Base-by-base conservation (phyloP, 1,284 basidiomycete species). In the Athelia psychrophila region DNA sequence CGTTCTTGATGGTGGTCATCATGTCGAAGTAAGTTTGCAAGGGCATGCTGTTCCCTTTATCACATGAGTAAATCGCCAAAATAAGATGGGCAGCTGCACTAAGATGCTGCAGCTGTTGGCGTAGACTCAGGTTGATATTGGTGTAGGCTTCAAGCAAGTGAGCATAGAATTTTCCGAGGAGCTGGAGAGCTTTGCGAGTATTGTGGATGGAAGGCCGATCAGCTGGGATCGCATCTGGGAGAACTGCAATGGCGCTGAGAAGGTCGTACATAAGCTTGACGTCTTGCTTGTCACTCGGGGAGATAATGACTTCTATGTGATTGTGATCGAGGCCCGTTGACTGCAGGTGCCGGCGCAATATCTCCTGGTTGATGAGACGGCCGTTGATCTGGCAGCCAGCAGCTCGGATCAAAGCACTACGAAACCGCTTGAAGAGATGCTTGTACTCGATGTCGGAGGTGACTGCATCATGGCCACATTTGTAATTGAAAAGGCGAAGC, bases 1-100 rank as follows among this genome's bases (percentile, higher is more conserved):
- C 60, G 54, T 68, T 70, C 52, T 71, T 70, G 32, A 71, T 60
- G 63, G 68, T 68, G 8, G 54, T 54, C 59, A 63, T 60, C 18
- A 65, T 52, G 42, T 71, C 63, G 27, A 62, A 50, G 54, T 62
- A 72, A 0, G 61, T 53, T 36, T 59, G 60, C 0, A 54, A 56
- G 0, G 64, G 66, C 6, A 72, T 62, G 50, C 30, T 8, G 38
- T 22, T 42, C n/a, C 38, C 55, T 12, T 57, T 54, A 20, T 62
- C 53, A 2, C 55, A 23, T 3, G 47, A 15, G 46, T 64, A 65
- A 2, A 72, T 47, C 2, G 63, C 61, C 12, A 71, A 54, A 8
- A 63, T 27, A 3, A 68, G 47, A 53, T 72, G 69, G n/a, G 66
- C 64, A 2, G 63, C 66, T 2, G 60, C 51, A 38, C 62, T 65